These are phyloP conservation scores for Geranium brycei DNA, from an alignment of 345 rosid genomes.

Conservation along the genomic window DNA sequence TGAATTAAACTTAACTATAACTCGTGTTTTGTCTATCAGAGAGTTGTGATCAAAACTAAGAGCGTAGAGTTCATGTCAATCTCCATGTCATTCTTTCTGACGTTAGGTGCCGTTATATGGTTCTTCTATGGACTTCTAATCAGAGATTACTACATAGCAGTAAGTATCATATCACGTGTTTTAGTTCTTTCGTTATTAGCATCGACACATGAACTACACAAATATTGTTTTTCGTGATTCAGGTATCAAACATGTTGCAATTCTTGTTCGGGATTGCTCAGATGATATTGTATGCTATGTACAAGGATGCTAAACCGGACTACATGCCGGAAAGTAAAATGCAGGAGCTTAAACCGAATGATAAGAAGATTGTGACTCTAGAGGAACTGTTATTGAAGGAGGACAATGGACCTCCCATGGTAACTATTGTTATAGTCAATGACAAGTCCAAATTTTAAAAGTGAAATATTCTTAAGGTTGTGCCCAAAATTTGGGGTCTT, in stretches of 20 bases:
- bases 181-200: too few species aligned
- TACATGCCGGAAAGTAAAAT: background rate
- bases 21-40: constrained; percentile 10
- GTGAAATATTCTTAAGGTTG: background rate
- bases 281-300: constrained; percentile 56
- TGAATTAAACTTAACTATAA: background rate
- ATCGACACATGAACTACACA: too few species aligned
- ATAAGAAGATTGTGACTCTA: background rate
- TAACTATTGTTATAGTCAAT: background rate
- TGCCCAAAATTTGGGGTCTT: background rate
- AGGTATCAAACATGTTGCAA: constrained; percentile 47
- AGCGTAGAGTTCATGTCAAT: constrained; percentile 52
- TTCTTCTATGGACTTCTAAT: constrained; percentile 22
- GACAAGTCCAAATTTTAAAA: background rate
- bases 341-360: background rate
- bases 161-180: background rate
- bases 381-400: background rate
- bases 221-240: constrained; percentile 9
- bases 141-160: constrained; percentile 20
- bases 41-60: constrained; percentile 33
- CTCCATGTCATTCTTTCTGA: constrained; percentile 29
- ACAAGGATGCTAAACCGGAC: constrained; percentile 21
- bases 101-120: constrained; percentile 21
- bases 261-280: constrained; percentile 50
- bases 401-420: background rate